Conservation (phyloP, 768 basidiomycete genomes). For the Suillus alpinus region DNA sequence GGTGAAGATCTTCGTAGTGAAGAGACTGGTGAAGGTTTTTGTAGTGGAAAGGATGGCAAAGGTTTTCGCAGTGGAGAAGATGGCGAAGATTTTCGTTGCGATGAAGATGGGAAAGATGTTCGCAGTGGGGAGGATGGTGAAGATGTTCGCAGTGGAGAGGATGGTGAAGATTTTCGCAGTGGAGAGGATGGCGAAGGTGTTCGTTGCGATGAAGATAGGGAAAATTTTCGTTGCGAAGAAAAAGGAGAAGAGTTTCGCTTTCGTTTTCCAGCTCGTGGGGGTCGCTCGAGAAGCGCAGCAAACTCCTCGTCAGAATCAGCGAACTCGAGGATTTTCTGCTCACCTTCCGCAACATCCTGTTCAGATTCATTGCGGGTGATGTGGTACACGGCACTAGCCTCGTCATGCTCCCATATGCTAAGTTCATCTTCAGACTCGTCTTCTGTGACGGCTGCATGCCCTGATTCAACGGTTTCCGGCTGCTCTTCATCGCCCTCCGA, state of each 20-base stretch:
- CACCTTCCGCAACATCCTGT: constrained; percentile 12
- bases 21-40: not conserved
- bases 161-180: constrained; percentile 4
- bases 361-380: constrained; percentile 19
- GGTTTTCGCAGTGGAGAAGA: too few species aligned
- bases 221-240: not conserved
- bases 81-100: too few species aligned
- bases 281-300: constrained; percentile 20
- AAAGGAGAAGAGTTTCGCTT: constrained; percentile 11
- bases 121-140: too few species aligned
- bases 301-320: constrained; percentile 28
- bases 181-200: not conserved
- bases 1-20: not conserved
- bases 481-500: constrained; percentile 9
- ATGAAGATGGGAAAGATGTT: too few species aligned
- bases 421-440: constrained; percentile 51
- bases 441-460: constrained; percentile 10
- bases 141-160: not conserved
- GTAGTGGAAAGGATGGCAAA: too few species aligned
- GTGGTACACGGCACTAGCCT: constrained; percentile 38
- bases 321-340: constrained; percentile 23
- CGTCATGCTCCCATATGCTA: constrained; percentile 39
- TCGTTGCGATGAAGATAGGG: not conserved
- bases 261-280: constrained; percentile 20
- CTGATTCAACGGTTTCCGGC: constrained; percentile 3